These are phyloP conservation scores for Symbiodinium natans DNA, from an alignment of 73 alveolate genomes.

Conservation along the genomic window DNA sequence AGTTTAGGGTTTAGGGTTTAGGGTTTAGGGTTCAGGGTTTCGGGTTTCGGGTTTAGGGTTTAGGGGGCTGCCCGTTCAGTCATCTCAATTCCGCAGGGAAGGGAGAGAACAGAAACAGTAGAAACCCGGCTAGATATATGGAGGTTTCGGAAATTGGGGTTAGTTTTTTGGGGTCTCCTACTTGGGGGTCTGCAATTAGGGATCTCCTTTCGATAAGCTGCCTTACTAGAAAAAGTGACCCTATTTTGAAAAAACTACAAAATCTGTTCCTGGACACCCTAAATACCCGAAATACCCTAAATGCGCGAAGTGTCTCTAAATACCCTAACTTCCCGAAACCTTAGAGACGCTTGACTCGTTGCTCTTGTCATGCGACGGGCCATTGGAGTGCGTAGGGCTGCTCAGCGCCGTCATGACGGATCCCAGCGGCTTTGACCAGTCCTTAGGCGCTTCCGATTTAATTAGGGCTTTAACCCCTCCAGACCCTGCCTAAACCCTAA, in stretches of 20 bases:
- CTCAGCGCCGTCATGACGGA: conserved; percentile 16
- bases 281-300: background rate
- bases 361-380: too few species aligned
- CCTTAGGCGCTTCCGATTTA: background rate
- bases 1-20: background rate
- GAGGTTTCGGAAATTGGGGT: background rate
- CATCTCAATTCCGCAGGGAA: too few species aligned
- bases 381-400: background rate
- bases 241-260: too few species aligned
- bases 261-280: too few species aligned
- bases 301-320: background rate
- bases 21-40: background rate
- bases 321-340: background rate
- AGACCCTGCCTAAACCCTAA: background rate
- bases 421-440: background rate
- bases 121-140: too few species aligned
- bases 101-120: too few species aligned
- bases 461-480: background rate
- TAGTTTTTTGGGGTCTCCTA: background rate
- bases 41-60: background rate
- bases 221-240: too few species aligned
- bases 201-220: too few species aligned
- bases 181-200: too few species aligned
- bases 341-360: too few species aligned
- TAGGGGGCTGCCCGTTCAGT: too few species aligned